Base-by-base conservation (phyloP, 1,284 basidiomycete species). In the Irpex sp. region DNA sequence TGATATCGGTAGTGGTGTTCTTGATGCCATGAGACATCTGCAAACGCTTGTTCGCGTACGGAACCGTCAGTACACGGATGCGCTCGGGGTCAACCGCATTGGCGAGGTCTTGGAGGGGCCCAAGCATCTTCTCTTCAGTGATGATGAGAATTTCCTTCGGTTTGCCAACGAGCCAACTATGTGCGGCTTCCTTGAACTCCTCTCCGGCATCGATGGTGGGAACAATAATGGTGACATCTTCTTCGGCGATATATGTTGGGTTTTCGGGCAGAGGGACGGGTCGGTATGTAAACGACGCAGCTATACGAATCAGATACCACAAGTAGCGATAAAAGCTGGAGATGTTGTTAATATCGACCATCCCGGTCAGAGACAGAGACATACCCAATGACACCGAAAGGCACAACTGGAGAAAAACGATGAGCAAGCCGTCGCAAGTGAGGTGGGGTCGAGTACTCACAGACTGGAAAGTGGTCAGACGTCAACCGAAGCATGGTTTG, bases 201-300 rank as follows among this genome's bases (percentile, higher is more conserved):
- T 95, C 93, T 57, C 94, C 94, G 11, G 94, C 94, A 73, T 97
- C 94, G 72, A 97, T 96, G 66, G 94, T 96, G 46, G 94, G 94
- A 2, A 96, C 94, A 66, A 97, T 94, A 73, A 95, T 95, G 33
- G 94, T 96, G 68, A 97, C 94, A 81, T 97, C 94, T 75, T 96
- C 94, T 4, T 85, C 82, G 57, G 94, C 91, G 68, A 90, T 78
- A 76, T 95, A 97, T 17, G 94, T 95, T 0, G 94, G 93, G 71
- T 92, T 90, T 77, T 90, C 85, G 57, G 94, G 94, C 13, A 95
- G 79, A 0, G 93, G 93, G 61, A 96, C 87, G 21, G 93, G 93
- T 64, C 88, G 85, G 78, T 95, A 96, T 35, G 88, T 84, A 68
- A 82, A 81, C 33, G 85, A 84, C 15, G 93, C 94, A 39, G 85